A percentile compares a stretch with the other conserved stretches of the same genome.
These are phyloP conservation scores for Cantharellus anzutake DNA, from an alignment of 768 basidiomycete species.

Conservation along the genomic window DNA sequence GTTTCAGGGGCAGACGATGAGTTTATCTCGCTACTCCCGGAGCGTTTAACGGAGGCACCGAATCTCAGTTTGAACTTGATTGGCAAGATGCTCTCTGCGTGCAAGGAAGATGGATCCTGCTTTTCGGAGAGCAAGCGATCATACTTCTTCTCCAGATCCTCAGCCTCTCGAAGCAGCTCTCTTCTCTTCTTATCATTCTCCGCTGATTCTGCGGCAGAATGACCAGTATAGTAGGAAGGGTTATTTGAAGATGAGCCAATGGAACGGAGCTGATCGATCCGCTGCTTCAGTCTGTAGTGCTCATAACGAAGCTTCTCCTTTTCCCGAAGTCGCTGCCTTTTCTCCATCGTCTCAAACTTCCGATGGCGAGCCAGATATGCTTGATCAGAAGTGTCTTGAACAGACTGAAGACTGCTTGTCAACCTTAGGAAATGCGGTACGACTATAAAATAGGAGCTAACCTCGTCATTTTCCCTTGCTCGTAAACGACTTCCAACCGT, in stretches of 20 bases:
- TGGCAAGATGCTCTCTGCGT: not conserved
- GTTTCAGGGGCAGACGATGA: not conserved
- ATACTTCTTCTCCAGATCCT: conserved; percentile 50
- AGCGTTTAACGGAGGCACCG: not conserved
- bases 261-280: conserved; percentile 61
- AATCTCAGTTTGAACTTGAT: not conserved
- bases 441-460: conserved; percentile 20
- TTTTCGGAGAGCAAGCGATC: conserved; percentile 39
- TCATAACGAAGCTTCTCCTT: conserved; percentile 86
- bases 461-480: conserved; percentile 46
- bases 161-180: conserved; percentile 56
- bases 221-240: not conserved
- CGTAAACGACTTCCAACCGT: conserved; percentile 50
- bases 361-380: conserved; percentile 67
- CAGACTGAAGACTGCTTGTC: not conserved
- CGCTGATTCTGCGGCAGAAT: conserved; percentile 16
- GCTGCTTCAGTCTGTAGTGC: conserved; percentile 78
- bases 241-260: conserved; percentile 26
- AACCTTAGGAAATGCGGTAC: not conserved
- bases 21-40: not conserved
- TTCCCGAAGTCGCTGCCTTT: conserved; percentile 66
- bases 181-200: conserved; percentile 47
- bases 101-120: conserved; percentile 15
- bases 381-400: conserved; percentile 61
- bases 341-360: conserved; percentile 75